Evolutionary conservation across 164 flowering plant species (phyloP).

Genomic region (Stephania yunnanensis): DNA sequence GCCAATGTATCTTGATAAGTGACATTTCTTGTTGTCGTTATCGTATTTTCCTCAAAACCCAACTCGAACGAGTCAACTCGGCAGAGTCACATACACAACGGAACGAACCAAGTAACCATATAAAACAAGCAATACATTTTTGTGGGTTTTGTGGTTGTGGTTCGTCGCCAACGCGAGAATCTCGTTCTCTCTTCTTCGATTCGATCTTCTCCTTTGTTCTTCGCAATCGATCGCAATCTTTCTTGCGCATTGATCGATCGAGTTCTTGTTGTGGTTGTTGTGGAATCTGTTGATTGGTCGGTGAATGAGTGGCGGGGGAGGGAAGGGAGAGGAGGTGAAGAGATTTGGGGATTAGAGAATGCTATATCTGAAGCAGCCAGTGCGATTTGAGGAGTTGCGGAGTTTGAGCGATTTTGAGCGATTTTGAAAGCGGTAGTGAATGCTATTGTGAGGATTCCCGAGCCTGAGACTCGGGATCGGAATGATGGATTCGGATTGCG

Average conservation of each 20-base stretch:
- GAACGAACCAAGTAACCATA: background rate
- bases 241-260: background rate
- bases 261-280: background rate
- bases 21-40: no score
- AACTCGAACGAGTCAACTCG: background rate
- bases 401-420: background rate
- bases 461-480: slow-evolving; percentile 50
- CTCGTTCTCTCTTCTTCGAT: no score
- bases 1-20: no score
- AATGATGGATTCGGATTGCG: slow-evolving; percentile 42
- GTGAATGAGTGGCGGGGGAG: slow-evolving; percentile 12
- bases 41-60: background rate
- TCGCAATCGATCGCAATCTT: background rate
- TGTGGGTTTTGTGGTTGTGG: background rate
- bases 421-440: slow-evolving; percentile 17
- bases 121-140: background rate
- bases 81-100: background rate
- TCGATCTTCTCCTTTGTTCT: background rate
- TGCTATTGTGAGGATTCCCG: slow-evolving; percentile 35
- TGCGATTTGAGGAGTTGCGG: slow-evolving; percentile 13
- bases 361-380: slow-evolving; percentile 61
- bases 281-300: background rate
- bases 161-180: background rate
- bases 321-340: slow-evolving; percentile 11
- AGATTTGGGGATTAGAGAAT: slow-evolving; percentile 12